Percentiles rank a stretch among this genome's conserved stretches.
These are phyloP conservation scores for Pseudotsuga menziesii DNA, from an alignment of 75 land plant genomes.

Conservation along the genomic window DNA sequence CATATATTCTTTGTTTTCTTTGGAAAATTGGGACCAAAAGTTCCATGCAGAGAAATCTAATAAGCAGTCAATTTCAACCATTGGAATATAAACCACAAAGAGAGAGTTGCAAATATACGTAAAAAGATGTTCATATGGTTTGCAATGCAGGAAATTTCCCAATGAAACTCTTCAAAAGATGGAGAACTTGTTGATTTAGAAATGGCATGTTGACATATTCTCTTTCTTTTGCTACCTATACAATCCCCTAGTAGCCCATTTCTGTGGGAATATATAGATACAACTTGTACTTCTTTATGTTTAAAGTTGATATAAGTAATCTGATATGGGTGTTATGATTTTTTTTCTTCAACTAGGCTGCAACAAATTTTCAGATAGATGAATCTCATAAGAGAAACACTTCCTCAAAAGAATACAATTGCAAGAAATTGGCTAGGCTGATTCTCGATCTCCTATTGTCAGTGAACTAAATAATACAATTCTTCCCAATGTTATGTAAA, in stretches of 20 bases:
- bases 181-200: background rate
- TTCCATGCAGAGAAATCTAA: no score
- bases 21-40: no score
- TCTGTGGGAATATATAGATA: background rate
- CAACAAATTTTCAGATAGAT: no score
- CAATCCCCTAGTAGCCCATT: background rate
- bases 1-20: no score
- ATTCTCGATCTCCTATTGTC: background rate
- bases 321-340: background rate
- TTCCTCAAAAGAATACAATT: background rate
- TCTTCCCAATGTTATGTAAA: background rate
- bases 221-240: background rate
- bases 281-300: background rate
- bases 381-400: background rate
- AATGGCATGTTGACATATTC: background rate
- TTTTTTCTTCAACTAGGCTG: background rate
- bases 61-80: no score
- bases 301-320: background rate
- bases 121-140: background rate
- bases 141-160: slow-evolving; percentile 9
- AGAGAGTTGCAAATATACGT: no score
- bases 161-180: background rate
- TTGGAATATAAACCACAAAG: no score
- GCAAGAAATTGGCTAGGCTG: background rate
- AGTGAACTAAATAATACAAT: background rate